These are phyloP conservation scores for Sanghuangporus sanghuang DNA, from an alignment of 1,284 basidiomycete species.

Conservation along the genomic window DNA sequence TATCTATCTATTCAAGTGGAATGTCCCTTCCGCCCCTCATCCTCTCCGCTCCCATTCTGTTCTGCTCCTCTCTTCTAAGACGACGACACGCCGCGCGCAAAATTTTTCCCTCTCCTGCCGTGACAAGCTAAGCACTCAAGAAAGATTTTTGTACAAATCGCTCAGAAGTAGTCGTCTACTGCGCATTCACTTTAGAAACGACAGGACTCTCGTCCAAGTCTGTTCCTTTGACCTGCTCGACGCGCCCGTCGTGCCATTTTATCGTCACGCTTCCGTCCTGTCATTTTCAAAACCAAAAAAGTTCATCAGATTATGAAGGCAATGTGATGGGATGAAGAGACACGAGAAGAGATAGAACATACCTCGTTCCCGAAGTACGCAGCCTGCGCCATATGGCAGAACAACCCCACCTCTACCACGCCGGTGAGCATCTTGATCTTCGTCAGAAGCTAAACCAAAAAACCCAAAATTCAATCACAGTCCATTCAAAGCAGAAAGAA, in stretches of 20 bases:
- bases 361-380: conserved; percentile 97
- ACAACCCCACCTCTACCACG: conserved; percentile 95
- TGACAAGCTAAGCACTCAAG: no score
- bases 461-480: not conserved
- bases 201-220: not conserved
- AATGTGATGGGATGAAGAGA: conserved; percentile 3
- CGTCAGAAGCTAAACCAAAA: conserved; percentile 50
- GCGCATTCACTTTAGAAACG: not conserved
- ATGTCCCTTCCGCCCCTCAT: no score
- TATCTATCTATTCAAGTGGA: no score
- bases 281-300: no score
- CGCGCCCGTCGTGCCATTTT: conserved; percentile 41
- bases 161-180: not conserved
- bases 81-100: no score
- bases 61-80: no score
- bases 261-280: conserved; percentile 53
- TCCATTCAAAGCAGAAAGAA: not conserved
- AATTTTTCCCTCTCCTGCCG: no score
- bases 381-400: conserved; percentile 90
- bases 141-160: no score
- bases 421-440: conserved; percentile 90
- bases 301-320: not conserved
- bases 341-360: conserved; percentile 19
- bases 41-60: no score
- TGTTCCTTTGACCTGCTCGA: conserved; percentile 29